Evolutionary conservation across 768 basidiomycete species (phyloP), one percentile per base, ranked within the genome.

Genomic region (Tylopilus plumbeoviolaceoides): DNA sequence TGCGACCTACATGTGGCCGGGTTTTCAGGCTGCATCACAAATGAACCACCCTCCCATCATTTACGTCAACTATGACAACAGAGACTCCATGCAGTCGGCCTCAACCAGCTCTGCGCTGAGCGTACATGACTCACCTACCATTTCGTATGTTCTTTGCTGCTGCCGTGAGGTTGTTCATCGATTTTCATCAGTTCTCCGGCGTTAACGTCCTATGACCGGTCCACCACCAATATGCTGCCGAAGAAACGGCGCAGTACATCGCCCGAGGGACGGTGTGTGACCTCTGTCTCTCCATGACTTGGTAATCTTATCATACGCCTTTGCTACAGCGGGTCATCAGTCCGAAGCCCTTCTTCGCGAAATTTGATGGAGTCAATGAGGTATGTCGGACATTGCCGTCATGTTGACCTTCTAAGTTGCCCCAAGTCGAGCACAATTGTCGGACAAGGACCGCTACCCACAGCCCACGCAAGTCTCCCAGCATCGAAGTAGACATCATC

Each of bases 1-100:
- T 50, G 72, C 77, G 54, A 73, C 75, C 43, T 80, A 71, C 63
- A 68, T 71, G 61, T 80, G 77, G 78, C 75, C 75, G n/a, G 68
- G 62, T 51, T 71, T 79, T 54, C 67, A 70, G 58, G 67, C 75
- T 56, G 73, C 74, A 23, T 78, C 75, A 33, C 68, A 74, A 61
- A 76, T 75, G 72, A 62, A 59, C 47, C 61, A 68, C 54, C 67
- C 65, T 46, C 75, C 77, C 27, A 61, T 70, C 48, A 63, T 73
- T 57, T 75, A 75, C 58, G 72, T 73, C 59, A 62, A 69, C 55
- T 63, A 69, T 47, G 60, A 69, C 58, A 60, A 55, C n/a, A 60
- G 63, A 69, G 59, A 63, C 39, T 46, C 63, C 64, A 61, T 57
- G 70, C 70, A 65, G 58, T 64, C 68, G 33, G 54, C 61, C 48